These are phyloP conservation scores for Diaporthe citriasiana DNA, from an alignment of 2,329 filamentous ascomycete species.

Conservation along the genomic window DNA sequence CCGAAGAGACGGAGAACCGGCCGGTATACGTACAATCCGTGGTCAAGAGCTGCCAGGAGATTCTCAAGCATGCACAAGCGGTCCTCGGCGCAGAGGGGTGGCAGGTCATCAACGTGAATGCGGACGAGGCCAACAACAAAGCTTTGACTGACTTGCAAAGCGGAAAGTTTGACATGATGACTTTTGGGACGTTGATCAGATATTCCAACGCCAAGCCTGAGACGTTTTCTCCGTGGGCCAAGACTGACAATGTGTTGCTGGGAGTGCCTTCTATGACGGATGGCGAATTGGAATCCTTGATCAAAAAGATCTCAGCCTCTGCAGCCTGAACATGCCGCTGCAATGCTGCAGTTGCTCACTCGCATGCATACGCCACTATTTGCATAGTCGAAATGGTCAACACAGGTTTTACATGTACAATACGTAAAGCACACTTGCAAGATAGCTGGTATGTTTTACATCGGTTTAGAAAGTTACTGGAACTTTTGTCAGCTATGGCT, in stretches of 20 bases:
- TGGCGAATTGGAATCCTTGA: conserved; percentile 9
- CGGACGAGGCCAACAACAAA: conserved; percentile 42
- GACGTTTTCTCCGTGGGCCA: conserved; percentile 37
- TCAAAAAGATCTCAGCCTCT: neutral
- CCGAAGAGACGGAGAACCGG: conserved; percentile 50
- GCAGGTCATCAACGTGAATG: conserved; percentile 42
- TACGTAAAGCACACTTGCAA: neutral
- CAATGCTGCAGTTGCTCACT: neutral
- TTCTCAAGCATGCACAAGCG: conserved; percentile 44
- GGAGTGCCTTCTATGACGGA: conserved; percentile 39
- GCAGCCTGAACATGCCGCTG: neutral
- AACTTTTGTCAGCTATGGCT: no score
- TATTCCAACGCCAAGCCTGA: conserved; percentile 44
- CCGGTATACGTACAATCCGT: conserved; percentile 45
- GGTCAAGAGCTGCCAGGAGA: conserved; percentile 46
- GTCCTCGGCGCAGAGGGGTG: conserved; percentile 44
- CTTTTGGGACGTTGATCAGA: conserved; percentile 43
- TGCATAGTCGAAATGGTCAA: neutral
- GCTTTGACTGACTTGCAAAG: conserved; percentile 44
- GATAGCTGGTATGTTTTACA: no score
- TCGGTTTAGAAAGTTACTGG: no score
- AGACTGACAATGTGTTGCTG: conserved; percentile 46
- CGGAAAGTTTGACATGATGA: conserved; percentile 43
- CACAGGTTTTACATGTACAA: neutral
- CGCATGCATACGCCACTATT: neutral